Evolutionary conservation across 257 asterid genomes (phyloP), one percentile per base, ranked within the genome.

Genomic region (Coffea eugenioides): DNA sequence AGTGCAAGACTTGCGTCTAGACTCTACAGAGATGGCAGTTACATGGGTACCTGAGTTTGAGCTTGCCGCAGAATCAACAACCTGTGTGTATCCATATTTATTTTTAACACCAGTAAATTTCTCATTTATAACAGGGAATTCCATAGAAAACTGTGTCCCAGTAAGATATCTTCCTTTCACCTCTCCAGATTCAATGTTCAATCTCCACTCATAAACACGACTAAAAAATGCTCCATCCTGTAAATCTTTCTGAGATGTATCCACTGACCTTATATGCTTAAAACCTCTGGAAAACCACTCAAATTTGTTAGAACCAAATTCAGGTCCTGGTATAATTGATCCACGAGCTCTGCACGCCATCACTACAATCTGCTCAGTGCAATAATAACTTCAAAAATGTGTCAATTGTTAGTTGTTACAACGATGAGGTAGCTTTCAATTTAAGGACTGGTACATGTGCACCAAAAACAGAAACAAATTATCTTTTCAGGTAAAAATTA

Each of bases 281-380:
- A 85, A 87, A 36, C 90, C 86, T 77, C 83, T 76, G 3, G 89
- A 86, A 79, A 87, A 90, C 90, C 92, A 88, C 69, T 89, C 89
- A 5, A 68, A 77, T 56, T 85, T 89, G 76, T 92, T 80, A 52
- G 72, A 27, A 34, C 92, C 92, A 18, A 82, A 87, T 13, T 85
- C 89, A 8, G 94, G 97, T 64, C 93, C 93, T 2, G 95, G 95
- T 76, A 92, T 77, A 69, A 90, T 56, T 51, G 92, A 88, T 54
- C 77, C 79, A 27, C 70, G 81, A 46, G 95, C 88, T 79, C 87
- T 85, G 31, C 91, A 89, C 21, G 83, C 93, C 76, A 84, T 20
- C 57, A 89, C 87, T 1, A 92, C 88, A 2, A 92, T 90, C 93
- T 91, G 76, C 6, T 14, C 27, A 23, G 25, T 54, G 10, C 6